phyloP scores from a whole-genome alignment of 176 grass and related monocot genomes.

The Pharus latifolius region DNA sequence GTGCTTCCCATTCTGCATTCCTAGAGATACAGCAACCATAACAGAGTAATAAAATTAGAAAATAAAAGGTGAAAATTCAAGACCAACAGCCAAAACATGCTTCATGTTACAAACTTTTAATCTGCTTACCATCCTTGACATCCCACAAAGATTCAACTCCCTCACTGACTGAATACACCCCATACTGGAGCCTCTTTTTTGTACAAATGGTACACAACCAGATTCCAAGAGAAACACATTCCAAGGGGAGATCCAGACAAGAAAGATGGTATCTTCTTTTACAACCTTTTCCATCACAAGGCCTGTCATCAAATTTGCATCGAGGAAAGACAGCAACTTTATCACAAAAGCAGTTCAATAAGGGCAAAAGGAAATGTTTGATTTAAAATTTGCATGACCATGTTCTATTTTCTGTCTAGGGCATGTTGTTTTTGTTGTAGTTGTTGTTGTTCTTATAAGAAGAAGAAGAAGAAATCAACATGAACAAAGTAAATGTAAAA shows the following conservation, averaged over 20 bases:
- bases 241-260: slow-evolving; percentile 59
- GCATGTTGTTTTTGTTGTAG: not conserved
- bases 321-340: not conserved
- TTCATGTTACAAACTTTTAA: not conserved
- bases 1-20: slow-evolving; percentile 32
- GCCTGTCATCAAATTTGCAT: slow-evolving; percentile 28
- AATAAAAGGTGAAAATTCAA: not conserved
- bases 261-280: slow-evolving; percentile 56
- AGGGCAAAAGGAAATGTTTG: not conserved
- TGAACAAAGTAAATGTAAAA: not conserved
- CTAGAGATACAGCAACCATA: slow-evolving; percentile 11
- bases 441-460: not conserved
- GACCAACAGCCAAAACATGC: not conserved
- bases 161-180: slow-evolving; percentile 48
- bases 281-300: slow-evolving; percentile 63
- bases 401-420: not conserved
- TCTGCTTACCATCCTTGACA: slow-evolving; percentile 74
- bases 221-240: slow-evolving; percentile 36
- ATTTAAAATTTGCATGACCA: not conserved
- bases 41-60: slow-evolving; percentile 7
- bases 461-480: not conserved
- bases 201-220: slow-evolving; percentile 63
- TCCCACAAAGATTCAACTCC: slow-evolving; percentile 74
- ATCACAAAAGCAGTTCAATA: slow-evolving; percentile 7
- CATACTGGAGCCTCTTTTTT: slow-evolving; percentile 66